A percentile compares a stretch with the other conserved stretches of the same genome.
These are phyloP conservation scores for Trichoderma gamsii DNA, from an alignment of 495 filamentous ascomycete genomes.

Conservation along the genomic window DNA sequence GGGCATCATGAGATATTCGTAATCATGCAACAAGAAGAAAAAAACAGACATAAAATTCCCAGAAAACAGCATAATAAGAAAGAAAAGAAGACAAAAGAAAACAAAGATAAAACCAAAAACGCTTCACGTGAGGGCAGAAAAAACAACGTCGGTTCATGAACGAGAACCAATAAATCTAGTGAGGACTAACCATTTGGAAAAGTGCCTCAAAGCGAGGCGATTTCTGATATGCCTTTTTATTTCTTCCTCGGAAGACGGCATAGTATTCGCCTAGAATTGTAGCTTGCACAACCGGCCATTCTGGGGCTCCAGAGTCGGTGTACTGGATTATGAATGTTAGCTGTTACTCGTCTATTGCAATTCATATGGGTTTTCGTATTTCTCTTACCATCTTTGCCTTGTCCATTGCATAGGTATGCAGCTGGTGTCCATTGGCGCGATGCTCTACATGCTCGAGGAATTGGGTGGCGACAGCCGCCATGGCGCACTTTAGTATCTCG, in stretches of 20 bases:
- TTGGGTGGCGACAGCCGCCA: constrained; percentile 46
- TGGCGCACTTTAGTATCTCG: constrained; percentile 39
- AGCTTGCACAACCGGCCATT: constrained; percentile 49
- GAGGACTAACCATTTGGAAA: constrained; percentile 39
- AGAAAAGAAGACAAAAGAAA: not conserved
- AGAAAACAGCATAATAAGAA: not conserved
- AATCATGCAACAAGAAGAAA: not conserved
- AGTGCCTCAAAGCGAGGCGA: constrained; percentile 46
- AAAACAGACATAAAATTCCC: not conserved
- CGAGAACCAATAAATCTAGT: constrained; percentile 14
- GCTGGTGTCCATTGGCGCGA: constrained; percentile 36
- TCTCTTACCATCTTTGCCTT: constrained; percentile 26
- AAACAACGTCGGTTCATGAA: too few species aligned
- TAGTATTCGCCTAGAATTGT: constrained; percentile 52
- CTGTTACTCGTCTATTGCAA: not conserved
- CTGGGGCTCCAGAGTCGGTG: constrained; percentile 26
- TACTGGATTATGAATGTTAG: constrained; percentile 1
- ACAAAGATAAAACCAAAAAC: constrained; percentile 24
- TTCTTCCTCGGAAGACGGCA: constrained; percentile 46
- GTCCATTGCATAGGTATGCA: constrained; percentile 43
- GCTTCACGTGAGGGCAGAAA: not conserved
- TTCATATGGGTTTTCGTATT: not conserved
- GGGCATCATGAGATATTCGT: too few species aligned
- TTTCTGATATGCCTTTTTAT: constrained; percentile 31
- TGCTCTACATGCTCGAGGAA: constrained; percentile 39